Evolutionary conservation across 2,329 filamentous ascomycete species (phyloP), one percentile per base, ranked within the genome.

Genomic region (Xylariales sp.): DNA sequence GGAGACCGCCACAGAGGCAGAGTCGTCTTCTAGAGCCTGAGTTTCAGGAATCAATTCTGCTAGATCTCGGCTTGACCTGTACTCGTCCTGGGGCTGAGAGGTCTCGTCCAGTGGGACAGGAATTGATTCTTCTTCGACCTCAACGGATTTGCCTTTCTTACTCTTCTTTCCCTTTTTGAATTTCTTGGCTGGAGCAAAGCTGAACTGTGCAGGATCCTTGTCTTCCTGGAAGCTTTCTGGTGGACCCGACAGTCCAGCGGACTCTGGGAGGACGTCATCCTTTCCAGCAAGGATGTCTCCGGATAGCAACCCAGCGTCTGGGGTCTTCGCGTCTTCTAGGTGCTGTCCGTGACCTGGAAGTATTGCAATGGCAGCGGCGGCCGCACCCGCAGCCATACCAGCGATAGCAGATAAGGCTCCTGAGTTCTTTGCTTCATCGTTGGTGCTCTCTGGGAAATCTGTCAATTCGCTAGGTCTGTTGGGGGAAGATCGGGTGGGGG

Each of bases 151-250:
- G 5, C 53, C 56, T 19, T 34, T 34, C 20, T 37, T 37, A n/a
- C 15, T 21, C 45, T 69, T 68, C 36, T 39, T 40, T 24, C 34
- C 42, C 33, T 65, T 65, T 51, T 66, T 67, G 20, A 64, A 61
- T 37, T 68, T 69, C 53, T 68, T 67, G 22, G 61, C 58, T 44
- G 33, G 33, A 44, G 27, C 32, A 33, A 19, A 15, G 18, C 8
- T 33, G 16, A 31, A 27, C 25, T 53, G 45, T n/a, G 34, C 27
- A 8, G 42, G 19, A 7, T 31, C 39, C 21, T 12, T 38, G 8
- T 47, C 46, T 22, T 48, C 18, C 1, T 25, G n/a, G 16, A 22
- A 38, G n/a, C 18, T 46, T 28, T 50, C 20, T 9, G 34, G n/a
- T n/a, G n/a, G n/a, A n/a, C n/a, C n/a, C n/a, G n/a, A n/a, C n/a